Conservation (phyloP, 352 stramenopile species). For the Phytophthora hybrid region DNA sequence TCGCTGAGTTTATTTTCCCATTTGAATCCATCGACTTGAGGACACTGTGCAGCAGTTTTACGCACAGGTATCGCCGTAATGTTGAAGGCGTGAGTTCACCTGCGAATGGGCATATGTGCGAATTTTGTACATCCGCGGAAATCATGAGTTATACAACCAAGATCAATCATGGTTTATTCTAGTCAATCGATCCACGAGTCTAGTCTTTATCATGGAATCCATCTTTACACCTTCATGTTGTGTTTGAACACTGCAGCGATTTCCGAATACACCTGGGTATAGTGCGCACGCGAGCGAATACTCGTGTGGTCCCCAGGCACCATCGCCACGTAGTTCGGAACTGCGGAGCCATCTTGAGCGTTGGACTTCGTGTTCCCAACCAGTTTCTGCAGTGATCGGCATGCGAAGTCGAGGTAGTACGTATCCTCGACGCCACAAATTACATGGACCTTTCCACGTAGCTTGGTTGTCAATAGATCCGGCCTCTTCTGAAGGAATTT, state of each 20-base stretch:
- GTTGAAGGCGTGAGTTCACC: constrained; percentile 34
- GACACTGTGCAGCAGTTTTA: constrained; percentile 10
- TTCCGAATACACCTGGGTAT: constrained; percentile 67
- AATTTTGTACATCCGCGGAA: too few species aligned
- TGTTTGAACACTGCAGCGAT: constrained; percentile 52
- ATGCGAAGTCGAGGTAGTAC: constrained; percentile 83
- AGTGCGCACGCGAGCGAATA: constrained; percentile 76
- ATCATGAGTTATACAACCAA: too few species aligned
- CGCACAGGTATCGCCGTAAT: constrained; percentile 28
- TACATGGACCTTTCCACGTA: constrained; percentile 75
- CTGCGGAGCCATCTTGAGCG: constrained; percentile 25
- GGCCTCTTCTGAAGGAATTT: constrained; percentile 53
- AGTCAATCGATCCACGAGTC: neutral
- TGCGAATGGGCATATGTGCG: constrained; percentile 22
- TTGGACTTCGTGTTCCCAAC: constrained; percentile 43
- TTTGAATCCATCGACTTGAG: constrained; percentile 22
- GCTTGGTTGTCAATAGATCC: constrained; percentile 47
- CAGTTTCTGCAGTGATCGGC: constrained; percentile 62
- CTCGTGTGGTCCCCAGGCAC: constrained; percentile 76
- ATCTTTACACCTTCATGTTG: constrained; percentile 12
- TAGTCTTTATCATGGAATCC: neutral
- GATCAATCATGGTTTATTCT: neutral
- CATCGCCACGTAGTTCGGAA: constrained; percentile 75
- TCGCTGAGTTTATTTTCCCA: constrained; percentile 42
- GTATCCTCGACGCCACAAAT: constrained; percentile 79